These are phyloP conservation scores for Naganishia cerealis DNA, from an alignment of 1,284 basidiomycete species.

Conservation along the genomic window DNA sequence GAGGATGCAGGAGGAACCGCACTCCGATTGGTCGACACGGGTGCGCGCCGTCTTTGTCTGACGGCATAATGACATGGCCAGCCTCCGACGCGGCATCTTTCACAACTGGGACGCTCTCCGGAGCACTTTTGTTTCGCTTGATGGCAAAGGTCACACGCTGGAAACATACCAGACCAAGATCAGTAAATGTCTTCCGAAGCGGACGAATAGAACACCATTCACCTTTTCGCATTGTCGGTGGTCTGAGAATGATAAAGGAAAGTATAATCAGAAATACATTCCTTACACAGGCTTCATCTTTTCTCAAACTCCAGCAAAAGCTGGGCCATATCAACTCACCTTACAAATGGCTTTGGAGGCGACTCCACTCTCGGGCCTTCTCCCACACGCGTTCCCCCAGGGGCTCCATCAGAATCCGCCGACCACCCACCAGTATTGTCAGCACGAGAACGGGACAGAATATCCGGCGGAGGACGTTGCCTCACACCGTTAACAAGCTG, in stretches of 20 bases:
- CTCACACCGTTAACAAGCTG: not conserved
- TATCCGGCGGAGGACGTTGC: not conserved
- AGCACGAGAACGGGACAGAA: not conserved
- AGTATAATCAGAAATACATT: not conserved
- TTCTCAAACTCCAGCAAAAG: not conserved
- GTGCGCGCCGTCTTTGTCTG: constrained; percentile 45
- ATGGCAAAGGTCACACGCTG: constrained; percentile 53
- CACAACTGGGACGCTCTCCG: constrained; percentile 51
- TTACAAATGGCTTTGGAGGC: constrained; percentile 1
- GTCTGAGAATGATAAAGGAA: not conserved
- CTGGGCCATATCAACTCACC: constrained; percentile 1
- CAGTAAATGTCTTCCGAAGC: no score
- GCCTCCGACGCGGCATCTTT: constrained; percentile 49
- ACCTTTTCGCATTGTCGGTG: constrained; percentile 28
- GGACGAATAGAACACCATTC: not conserved
- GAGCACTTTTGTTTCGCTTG: constrained; percentile 54
- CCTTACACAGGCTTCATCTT: not conserved
- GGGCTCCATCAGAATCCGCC: not conserved
- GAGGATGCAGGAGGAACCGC: not conserved
- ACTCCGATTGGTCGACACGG: not conserved
- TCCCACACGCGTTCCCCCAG: not conserved
- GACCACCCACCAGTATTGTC: not conserved
- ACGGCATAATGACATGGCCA: constrained; percentile 53
- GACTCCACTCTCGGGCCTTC: constrained; percentile 11
- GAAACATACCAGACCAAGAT: constrained; percentile 1